A percentile compares a stretch with the other conserved stretches of the same genome.
Evolutionary conservation across 2,329 filamentous ascomycete genomes (phyloP).

Genomic region (Fusarium sp.): DNA sequence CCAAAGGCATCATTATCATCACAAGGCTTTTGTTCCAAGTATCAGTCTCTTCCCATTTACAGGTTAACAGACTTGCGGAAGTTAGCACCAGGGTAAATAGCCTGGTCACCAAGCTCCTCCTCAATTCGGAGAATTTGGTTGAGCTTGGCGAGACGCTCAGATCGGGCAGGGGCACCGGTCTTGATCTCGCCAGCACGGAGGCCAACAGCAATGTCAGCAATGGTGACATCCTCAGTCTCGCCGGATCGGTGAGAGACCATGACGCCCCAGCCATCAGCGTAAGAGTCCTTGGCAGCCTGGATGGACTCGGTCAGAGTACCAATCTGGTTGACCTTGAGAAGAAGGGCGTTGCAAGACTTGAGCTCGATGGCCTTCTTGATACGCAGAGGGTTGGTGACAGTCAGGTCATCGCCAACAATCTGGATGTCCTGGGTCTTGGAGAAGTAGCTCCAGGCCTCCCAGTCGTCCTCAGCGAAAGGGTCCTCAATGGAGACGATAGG

Average conservation of each 20-base stretch:
- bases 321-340: constrained; percentile 99
- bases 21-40: constrained; percentile 31
- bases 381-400: constrained; percentile 97
- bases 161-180: constrained; percentile 94
- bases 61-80: constrained; percentile 93
- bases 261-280: constrained; percentile 94
- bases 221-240: constrained; percentile 99
- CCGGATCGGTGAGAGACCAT: constrained; percentile 99
- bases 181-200: constrained; percentile 98
- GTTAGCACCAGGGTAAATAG: constrained; percentile 88
- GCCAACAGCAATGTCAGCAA: constrained; percentile 96
- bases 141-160: constrained; percentile 98
- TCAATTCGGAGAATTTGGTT: constrained; percentile 99
- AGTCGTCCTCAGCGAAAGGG: constrained; percentile 99
- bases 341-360: constrained; percentile 97
- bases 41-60: constrained; percentile 59
- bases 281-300: constrained; percentile 98
- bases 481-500: constrained; percentile 99
- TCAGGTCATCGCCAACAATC: constrained; percentile 98
- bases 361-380: constrained; percentile 99
- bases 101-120: constrained; percentile 94
- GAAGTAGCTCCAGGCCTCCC: constrained; percentile 99
- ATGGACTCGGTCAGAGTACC: constrained; percentile 98
- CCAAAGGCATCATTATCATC: constrained; percentile 38
- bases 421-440: constrained; percentile 99